A percentile compares a stretch with the other conserved stretches of the same genome.
These are phyloP conservation scores for Penicillium pancosmium DNA, from an alignment of 495 filamentous ascomycete species.

Conservation along the genomic window DNA sequence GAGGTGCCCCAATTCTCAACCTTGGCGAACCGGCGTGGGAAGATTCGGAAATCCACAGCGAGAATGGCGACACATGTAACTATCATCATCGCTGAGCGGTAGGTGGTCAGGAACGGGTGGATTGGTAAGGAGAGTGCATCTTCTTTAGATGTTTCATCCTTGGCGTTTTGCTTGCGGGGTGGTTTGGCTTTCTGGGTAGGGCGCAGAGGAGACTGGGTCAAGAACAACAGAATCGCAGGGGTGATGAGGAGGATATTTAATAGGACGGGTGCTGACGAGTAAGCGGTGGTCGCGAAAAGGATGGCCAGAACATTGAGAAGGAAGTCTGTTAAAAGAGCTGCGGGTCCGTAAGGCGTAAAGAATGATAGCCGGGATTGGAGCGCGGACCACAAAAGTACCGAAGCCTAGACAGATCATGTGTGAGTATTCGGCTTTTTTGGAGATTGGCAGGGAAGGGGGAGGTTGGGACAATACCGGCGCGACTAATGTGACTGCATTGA, in stretches of 20 bases:
- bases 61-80: conserved; percentile 90
- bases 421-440: conserved; percentile 1
- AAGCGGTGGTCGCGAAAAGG: conserved; percentile 84
- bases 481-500: conserved; percentile 81
- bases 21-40: conserved; percentile 94
- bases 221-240: conserved; percentile 65
- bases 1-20: conserved; percentile 98
- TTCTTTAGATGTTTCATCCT: conserved; percentile 26
- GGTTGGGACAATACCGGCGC: conserved; percentile 69
- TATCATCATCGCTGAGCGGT: conserved; percentile 90
- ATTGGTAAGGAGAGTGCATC: conserved; percentile 63
- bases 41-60: conserved; percentile 93
- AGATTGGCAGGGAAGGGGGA: conserved; percentile 1
- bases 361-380: conserved; percentile 85
- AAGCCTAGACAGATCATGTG: conserved; percentile 53
- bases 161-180: conserved; percentile 48
- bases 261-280: conserved; percentile 72
- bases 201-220: conserved; percentile 46
- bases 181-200: conserved; percentile 59
- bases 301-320: conserved; percentile 81
- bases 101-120: conserved; percentile 89
- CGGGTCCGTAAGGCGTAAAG: conserved; percentile 72
- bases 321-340: conserved; percentile 76
- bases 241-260: conserved; percentile 75
- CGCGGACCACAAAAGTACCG: conserved; percentile 84